A percentile compares a stretch with the other conserved stretches of the same genome.
Evolutionary conservation across 768 basidiomycete species (phyloP).

Genomic region (Kwoniella dendrophila): DNA sequence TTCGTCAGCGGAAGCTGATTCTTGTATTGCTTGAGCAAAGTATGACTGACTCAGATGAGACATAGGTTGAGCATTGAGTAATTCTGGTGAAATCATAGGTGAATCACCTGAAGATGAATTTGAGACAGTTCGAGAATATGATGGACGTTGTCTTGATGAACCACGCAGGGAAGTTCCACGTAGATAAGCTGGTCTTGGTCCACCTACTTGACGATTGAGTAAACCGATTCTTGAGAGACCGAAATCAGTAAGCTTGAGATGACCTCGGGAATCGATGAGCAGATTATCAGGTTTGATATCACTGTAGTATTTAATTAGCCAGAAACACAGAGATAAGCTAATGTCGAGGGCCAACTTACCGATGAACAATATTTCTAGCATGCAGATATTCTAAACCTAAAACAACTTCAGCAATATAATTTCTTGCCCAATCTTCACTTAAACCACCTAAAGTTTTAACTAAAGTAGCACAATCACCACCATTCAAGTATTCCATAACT

Average conservation of each 20-base stretch:
- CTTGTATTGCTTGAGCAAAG: conserved; percentile 45
- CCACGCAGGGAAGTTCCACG: conserved; percentile 44
- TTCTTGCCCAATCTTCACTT: conserved; percentile 94
- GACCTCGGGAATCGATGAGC: conserved; percentile 93
- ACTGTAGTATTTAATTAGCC: conserved; percentile 59
- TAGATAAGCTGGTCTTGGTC: conserved; percentile 51
- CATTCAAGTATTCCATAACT: conserved; percentile 99
- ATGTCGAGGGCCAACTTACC: conserved; percentile 62
- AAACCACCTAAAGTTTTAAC: conserved; percentile 90
- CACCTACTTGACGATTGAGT: conserved; percentile 81
- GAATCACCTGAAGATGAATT: conserved; percentile 51
- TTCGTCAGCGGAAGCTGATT: conserved; percentile 61
- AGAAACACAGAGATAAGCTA: background rate
- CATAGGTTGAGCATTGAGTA: conserved; percentile 36
- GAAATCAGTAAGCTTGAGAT: conserved; percentile 97
- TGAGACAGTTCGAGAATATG: conserved; percentile 34
- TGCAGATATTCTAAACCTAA: conserved; percentile 97
- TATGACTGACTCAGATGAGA: conserved; percentile 53
- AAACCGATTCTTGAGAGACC: conserved; percentile 95
- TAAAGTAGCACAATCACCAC: conserved; percentile 94
- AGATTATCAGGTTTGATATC: conserved; percentile 98
- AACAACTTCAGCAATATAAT: conserved; percentile 94
- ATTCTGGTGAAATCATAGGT: conserved; percentile 53
- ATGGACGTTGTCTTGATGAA: conserved; percentile 59
- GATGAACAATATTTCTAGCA: conserved; percentile 90